Evolutionary conservation across 495 filamentous ascomycete species (phyloP).

Genomic region (Amphirosellinia nigrospora): DNA sequence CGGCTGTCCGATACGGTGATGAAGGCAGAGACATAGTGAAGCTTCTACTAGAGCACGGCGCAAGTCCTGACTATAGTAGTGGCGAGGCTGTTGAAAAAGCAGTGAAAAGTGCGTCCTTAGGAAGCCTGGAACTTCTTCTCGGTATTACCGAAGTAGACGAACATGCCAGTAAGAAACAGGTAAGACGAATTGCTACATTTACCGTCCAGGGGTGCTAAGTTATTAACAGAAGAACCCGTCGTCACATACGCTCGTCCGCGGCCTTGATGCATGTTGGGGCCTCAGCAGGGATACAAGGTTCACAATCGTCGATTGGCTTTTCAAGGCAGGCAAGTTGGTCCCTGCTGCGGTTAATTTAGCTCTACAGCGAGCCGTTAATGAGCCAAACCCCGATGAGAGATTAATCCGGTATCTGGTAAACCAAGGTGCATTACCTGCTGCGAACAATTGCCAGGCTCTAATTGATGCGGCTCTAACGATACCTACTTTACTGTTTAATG

Average conservation of each 20-base stretch:
- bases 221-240: slow-evolving; percentile 43
- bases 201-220: not conserved
- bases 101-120: slow-evolving; percentile 48
- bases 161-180: slow-evolving; percentile 18
- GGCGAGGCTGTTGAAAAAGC: slow-evolving; percentile 58
- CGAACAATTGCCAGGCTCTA: slow-evolving; percentile 52
- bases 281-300: slow-evolving; percentile 48
- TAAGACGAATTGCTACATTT: not conserved
- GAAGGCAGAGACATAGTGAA: slow-evolving; percentile 48
- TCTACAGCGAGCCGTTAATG: slow-evolving; percentile 50
- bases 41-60: slow-evolving; percentile 51
- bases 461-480: slow-evolving; percentile 47
- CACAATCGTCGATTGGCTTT: slow-evolving; percentile 51
- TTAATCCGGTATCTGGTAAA: slow-evolving; percentile 48
- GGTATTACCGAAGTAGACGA: slow-evolving; percentile 42
- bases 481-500: slow-evolving; percentile 40
- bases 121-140: slow-evolving; percentile 51
- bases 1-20: slow-evolving; percentile 51
- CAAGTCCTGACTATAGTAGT: slow-evolving; percentile 49
- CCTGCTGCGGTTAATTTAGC: slow-evolving; percentile 48
- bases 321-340: slow-evolving; percentile 48
- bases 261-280: slow-evolving; percentile 52
- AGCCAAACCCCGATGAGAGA: slow-evolving; percentile 50
- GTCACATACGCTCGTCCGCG: slow-evolving; percentile 44
- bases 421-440: slow-evolving; percentile 49